Conservation (phyloP, 2,329 filamentous ascomycete genomes). For the Anisogramma anomala region DNA sequence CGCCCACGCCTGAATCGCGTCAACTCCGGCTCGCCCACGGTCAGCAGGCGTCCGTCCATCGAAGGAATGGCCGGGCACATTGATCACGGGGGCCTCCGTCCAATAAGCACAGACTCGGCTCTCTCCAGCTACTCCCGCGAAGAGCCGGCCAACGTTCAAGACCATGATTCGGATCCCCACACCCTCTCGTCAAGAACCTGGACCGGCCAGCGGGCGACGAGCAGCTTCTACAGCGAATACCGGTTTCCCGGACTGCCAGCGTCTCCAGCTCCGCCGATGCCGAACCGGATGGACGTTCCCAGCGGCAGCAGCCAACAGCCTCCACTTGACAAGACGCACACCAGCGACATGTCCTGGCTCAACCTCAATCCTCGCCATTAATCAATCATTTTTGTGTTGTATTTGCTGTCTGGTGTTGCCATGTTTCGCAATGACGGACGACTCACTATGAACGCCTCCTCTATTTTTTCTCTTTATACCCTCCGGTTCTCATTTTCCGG, state of each 20-base stretch:
- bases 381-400: slow-evolving; percentile 1
- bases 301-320: slow-evolving; percentile 36
- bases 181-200: slow-evolving; percentile 31
- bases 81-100: slow-evolving; percentile 32
- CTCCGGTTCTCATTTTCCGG: too few species aligned
- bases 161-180: slow-evolving; percentile 43
- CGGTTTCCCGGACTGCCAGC: slow-evolving; percentile 32
- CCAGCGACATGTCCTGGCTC: slow-evolving; percentile 68
- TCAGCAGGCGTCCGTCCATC: slow-evolving; percentile 46
- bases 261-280: slow-evolving; percentile 21
- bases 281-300: slow-evolving; percentile 19
- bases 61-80: slow-evolving; percentile 51
- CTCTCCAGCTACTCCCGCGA: slow-evolving; percentile 50
- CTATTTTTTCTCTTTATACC: slow-evolving; percentile 5
- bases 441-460: slow-evolving; percentile 6
- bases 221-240: slow-evolving; percentile 37
- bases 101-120: slow-evolving; percentile 36
- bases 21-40: slow-evolving; percentile 56
- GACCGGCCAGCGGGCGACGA: slow-evolving; percentile 38
- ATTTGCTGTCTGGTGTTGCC: not conserved
- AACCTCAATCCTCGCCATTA: slow-evolving; percentile 46
- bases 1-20: slow-evolving; percentile 54
- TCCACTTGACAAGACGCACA: slow-evolving; percentile 37
- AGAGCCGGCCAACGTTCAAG: slow-evolving; percentile 51
- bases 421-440: slow-evolving; percentile 6